These are phyloP conservation scores for Erodium moschatum DNA, from an alignment of 441 rosid species.

Conservation along the genomic window DNA sequence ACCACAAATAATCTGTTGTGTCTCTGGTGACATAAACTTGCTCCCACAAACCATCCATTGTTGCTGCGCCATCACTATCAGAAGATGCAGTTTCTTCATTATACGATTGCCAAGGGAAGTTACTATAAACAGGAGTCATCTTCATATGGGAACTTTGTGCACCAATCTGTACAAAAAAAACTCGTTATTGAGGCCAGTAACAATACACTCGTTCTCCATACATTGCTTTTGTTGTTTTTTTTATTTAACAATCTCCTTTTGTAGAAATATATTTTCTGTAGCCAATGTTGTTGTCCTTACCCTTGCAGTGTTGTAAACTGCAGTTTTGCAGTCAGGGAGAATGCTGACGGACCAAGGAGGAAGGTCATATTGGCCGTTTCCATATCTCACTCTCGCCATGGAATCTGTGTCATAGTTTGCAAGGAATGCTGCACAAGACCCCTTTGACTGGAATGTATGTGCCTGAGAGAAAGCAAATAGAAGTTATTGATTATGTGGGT, in stretches of 20 bases:
- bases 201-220: not conserved
- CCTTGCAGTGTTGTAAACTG: constrained; percentile 93
- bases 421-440: constrained; percentile 87
- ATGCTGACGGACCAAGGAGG: constrained; percentile 98
- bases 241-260: not conserved
- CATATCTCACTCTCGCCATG: constrained; percentile 62
- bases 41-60: constrained; percentile 5
- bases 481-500: not conserved
- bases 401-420: constrained; percentile 82
- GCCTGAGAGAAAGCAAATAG: constrained; percentile 39
- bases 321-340: constrained; percentile 93
- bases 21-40: constrained; percentile 10
- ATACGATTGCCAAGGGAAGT: not conserved
- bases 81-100: constrained; percentile 4
- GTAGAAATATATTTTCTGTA: not conserved
- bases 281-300: constrained; percentile 24
- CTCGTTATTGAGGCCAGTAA: not conserved
- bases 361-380: constrained; percentile 80
- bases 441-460: constrained; percentile 61
- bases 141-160: constrained; percentile 38
- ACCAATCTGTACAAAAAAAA: constrained; percentile 47
- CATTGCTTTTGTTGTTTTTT: not conserved
- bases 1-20: not conserved
- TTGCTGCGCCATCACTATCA: not conserved
- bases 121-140: constrained; percentile 8